Evolutionary conservation across 148 eudicot species (phyloP), one percentile per base, ranked within the genome.

Genomic region (Nepenthes gracilis): DNA sequence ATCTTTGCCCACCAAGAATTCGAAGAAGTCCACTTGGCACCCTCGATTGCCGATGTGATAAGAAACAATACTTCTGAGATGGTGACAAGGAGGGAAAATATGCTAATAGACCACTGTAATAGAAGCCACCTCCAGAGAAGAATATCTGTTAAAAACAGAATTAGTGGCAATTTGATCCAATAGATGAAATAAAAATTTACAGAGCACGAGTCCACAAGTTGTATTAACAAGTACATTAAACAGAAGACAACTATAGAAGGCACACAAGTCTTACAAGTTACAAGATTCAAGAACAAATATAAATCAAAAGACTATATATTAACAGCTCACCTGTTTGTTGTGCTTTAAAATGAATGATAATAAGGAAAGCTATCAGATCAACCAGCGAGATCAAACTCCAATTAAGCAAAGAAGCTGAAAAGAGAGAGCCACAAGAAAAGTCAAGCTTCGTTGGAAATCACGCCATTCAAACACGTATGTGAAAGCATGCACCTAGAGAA

Each of bases 341-440:
- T 63, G 79, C 64, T 73, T 68, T 71, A 56, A 72, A 82, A 52
- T 77, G 85, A 68, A 92, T 70, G 45, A 77, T 61, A 23, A 23
- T 23, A 58, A 92, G 85, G 77, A 84, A 92, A 61, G 83, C 83
- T 59, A 84, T 67, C 77, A 92, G 72, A 81, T 88, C 77, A 65
- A 88, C 78, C 37, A 88, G 75, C 67, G 85, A 83, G 52, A 85
- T 78, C 65, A 92, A 71, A 77, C 94, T 88, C 96, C 98, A 93
- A 69, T 89, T 80, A 67, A 82, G 75, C 58, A 93, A 74, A 54
- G 96, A 80, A 77, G 85, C 98, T 92, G 96, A 81, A 80, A 75
- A 12, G 40, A 64, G 60, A 53, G 56, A 36, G 33, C 2, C 11
- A 63, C 9, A 63, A 15, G 9, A 43, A 12, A 36, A 63, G 40